These are phyloP conservation scores for Talaromyces sp. DNA, from an alignment of 2,329 filamentous ascomycete species.

Conservation along the genomic window DNA sequence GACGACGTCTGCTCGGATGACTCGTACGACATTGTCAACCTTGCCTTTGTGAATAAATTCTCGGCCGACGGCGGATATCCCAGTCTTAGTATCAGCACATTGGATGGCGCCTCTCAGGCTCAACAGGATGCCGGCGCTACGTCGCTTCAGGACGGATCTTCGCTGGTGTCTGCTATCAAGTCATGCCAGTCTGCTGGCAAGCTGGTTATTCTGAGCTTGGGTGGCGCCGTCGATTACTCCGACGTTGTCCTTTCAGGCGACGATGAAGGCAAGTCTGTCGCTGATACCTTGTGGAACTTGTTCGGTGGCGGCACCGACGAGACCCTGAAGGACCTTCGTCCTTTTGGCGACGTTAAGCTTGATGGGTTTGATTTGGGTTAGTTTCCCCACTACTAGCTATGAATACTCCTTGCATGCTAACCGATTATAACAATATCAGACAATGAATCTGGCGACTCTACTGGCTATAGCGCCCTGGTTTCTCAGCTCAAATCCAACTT, in stretches of 20 bases:
- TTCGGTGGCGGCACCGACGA: conserved; percentile 31
- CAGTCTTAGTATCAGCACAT: conserved; percentile 2
- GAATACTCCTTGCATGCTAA: neutral
- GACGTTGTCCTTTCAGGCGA: conserved; percentile 7
- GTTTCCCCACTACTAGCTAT: neutral
- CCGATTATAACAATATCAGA: neutral
- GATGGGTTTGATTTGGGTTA: conserved; percentile 45
- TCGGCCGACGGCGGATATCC: conserved; percentile 23
- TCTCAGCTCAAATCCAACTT: conserved; percentile 43
- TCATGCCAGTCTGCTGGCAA: conserved; percentile 41
- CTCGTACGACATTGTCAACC: conserved; percentile 38
- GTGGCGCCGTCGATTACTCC: conserved; percentile 38
- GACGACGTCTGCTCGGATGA: conserved; percentile 9
- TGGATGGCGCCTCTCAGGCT: conserved; percentile 5
- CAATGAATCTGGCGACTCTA: conserved; percentile 9
- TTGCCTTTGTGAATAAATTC: conserved; percentile 39
- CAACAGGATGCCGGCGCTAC: conserved; percentile 11
- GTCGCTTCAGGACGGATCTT: conserved; percentile 29
- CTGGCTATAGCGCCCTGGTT: conserved; percentile 39
- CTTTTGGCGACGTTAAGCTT: conserved; percentile 45
- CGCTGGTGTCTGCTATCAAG: conserved; percentile 37
- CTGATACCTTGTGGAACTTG: conserved; percentile 38
- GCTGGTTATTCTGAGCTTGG: conserved; percentile 45
- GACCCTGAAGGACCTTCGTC: conserved; percentile 34
- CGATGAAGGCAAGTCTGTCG: conserved; percentile 24